Evolutionary conservation across 1,139 yeast genomes (phyloP).

Genomic region (Chernovozyma aurita): DNA sequence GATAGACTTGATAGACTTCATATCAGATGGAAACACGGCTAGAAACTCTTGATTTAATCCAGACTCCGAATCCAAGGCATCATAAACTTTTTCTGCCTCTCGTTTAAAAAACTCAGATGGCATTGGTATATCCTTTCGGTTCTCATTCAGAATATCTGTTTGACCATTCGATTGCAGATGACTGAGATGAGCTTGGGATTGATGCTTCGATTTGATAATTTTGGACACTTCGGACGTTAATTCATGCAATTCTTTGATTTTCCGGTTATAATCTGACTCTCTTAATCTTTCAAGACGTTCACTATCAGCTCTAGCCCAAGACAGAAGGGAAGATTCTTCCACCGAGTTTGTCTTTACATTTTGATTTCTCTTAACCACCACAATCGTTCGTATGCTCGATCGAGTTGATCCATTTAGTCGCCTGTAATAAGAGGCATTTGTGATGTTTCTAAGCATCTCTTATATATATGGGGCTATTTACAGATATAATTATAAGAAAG

Average conservation of each 20-base stretch:
- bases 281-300: conserved; percentile 14
- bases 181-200: not conserved
- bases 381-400: not conserved
- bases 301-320: conserved; percentile 15
- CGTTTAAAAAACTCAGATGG: conserved; percentile 17
- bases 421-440: not conserved
- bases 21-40: not conserved
- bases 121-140: conserved; percentile 14
- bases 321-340: conserved; percentile 5
- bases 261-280: conserved; percentile 18
- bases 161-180: conserved; percentile 8
- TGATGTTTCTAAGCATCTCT: not conserved
- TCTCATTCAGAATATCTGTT: conserved; percentile 8
- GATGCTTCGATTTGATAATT: conserved; percentile 15
- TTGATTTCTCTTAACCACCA: conserved; percentile 1
- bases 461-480: too few relatives aligned
- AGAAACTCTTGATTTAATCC: too few relatives aligned
- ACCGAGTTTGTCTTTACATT: not conserved
- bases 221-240: conserved; percentile 22
- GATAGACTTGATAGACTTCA: not conserved
- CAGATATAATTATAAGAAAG: too few relatives aligned
- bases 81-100: conserved; percentile 15
- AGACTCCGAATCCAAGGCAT: not conserved
- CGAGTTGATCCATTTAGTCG: not conserved
- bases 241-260: conserved; percentile 15